A percentile compares a stretch with the other conserved stretches of the same genome.
These are phyloP conservation scores for Chlamydomonas reinhardtii DNA, from an alignment of 163 green algal genomes.

Conservation along the genomic window DNA sequence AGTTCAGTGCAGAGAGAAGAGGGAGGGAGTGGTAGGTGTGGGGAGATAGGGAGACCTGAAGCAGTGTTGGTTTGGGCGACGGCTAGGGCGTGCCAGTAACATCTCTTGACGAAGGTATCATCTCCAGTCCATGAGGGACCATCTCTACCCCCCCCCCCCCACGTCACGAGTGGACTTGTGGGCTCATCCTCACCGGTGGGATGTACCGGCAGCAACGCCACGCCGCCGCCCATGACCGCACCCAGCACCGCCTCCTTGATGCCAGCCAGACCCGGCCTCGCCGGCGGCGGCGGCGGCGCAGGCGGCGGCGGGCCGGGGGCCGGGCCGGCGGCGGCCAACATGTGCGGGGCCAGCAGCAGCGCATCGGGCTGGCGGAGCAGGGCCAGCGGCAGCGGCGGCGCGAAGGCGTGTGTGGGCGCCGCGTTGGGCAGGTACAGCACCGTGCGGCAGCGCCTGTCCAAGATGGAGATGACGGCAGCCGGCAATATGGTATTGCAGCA, in stretches of 20 bases:
- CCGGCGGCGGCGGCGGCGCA: neutral
- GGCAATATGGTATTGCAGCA: too few species aligned
- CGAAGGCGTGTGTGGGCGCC: constrained; percentile 31
- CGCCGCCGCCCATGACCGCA: constrained; percentile 21
- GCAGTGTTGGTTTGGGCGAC: too few species aligned
- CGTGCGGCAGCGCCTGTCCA: constrained; percentile 32
- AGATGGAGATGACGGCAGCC: too few species aligned
- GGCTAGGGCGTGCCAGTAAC: too few species aligned
- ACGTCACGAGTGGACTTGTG: too few species aligned
- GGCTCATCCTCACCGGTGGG: neutral
- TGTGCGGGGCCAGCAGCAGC: constrained; percentile 22
- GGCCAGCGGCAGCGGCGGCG: constrained; percentile 32
- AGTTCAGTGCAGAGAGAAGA: too few species aligned
- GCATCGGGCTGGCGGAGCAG: constrained; percentile 1
- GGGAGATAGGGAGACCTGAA: neutral
- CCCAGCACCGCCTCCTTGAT: constrained; percentile 38
- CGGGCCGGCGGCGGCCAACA: neutral
- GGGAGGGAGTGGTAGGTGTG: neutral
- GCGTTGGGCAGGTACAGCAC: constrained; percentile 38
- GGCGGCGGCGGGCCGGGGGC: neutral
- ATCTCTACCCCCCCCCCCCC: too few species aligned
- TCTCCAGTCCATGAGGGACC: too few species aligned
- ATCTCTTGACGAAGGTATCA: too few species aligned
- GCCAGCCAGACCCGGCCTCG: neutral
- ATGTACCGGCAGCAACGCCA: constrained; percentile 15